Conservation (phyloP, 371 early-diverging fungal genomes). For the Mucor irregularis region DNA sequence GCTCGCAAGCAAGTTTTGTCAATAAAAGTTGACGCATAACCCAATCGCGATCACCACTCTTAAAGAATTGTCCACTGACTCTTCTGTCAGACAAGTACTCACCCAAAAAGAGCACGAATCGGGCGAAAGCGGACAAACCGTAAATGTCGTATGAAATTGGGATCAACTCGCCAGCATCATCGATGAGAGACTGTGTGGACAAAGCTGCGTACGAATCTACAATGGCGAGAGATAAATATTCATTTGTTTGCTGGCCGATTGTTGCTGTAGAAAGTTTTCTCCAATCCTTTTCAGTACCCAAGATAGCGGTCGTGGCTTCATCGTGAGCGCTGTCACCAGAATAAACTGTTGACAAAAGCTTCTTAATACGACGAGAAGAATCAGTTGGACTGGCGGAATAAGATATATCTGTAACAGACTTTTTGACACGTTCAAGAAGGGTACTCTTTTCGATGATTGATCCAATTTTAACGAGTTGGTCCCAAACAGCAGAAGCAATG, state of each 20-base stretch:
- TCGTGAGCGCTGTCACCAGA: neutral
- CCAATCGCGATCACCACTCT: constrained; percentile 23
- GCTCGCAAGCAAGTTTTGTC: constrained; percentile 33
- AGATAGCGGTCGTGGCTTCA: neutral
- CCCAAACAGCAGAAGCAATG: constrained; percentile 23
- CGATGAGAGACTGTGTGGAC: constrained; percentile 17
- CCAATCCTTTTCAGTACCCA: constrained; percentile 33
- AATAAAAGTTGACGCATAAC: constrained; percentile 43
- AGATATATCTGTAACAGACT: constrained; percentile 44
- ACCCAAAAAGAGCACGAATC: constrained; percentile 49
- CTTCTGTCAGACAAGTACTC: constrained; percentile 32
- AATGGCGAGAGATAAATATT: constrained; percentile 22
- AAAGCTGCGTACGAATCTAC: constrained; percentile 21
- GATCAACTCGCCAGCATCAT: constrained; percentile 32
- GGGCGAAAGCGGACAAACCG: constrained; percentile 57
- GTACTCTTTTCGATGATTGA: neutral
- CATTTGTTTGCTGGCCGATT: constrained; percentile 20
- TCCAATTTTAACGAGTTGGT: constrained; percentile 1
- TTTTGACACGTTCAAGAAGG: constrained; percentile 39
- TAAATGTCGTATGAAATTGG: constrained; percentile 51
- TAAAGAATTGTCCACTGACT: neutral
- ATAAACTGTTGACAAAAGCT: constrained; percentile 5
- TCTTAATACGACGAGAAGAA: constrained; percentile 23
- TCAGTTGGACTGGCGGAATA: constrained; percentile 38
- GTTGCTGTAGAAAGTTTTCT: neutral